phyloP scores from a whole-genome alignment of 1,284 basidiomycete species.

The Leccinum angustisporum region DNA sequence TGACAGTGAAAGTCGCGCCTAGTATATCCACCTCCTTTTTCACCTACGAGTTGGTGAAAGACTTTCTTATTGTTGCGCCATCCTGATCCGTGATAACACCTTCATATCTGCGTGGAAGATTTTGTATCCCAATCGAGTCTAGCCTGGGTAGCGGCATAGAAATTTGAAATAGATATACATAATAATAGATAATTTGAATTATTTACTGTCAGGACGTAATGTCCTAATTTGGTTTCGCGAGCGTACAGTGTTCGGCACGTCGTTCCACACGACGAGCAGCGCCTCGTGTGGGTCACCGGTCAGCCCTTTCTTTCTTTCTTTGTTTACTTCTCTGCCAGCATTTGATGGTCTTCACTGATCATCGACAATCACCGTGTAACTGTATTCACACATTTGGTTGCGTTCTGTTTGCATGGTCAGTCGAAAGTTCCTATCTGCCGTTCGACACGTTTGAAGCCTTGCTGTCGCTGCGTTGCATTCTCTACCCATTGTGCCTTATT shows the following conservation, averaged over 20 bases:
- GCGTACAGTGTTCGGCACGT: conserved; percentile 7
- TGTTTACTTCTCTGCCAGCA: not conserved
- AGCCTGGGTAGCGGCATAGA: not conserved
- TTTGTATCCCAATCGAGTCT: not conserved
- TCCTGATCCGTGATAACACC: conserved; percentile 2
- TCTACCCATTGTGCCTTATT: conserved; percentile 22
- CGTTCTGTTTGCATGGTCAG: conserved; percentile 26
- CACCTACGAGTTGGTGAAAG: conserved; percentile 69
- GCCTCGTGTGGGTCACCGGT: conserved; percentile 16
- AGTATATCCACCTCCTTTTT: conserved; percentile 88
- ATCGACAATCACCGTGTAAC: conserved; percentile 11
- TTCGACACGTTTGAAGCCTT: conserved; percentile 36
- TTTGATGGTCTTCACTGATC: conserved; percentile 32
- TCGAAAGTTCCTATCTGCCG: conserved; percentile 8
- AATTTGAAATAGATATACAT: not conserved
- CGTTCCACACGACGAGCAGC: conserved; percentile 19
- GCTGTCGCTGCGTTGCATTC: conserved; percentile 38
- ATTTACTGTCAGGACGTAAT: conserved; percentile 3
- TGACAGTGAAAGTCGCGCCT: conserved; percentile 83
- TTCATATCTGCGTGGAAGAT: not conserved
- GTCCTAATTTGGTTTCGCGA: conserved; percentile 11
- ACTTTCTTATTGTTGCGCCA: conserved; percentile 23
- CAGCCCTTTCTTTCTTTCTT: conserved; percentile 14
- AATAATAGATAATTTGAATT: conserved; percentile 12
- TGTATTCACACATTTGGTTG: conserved; percentile 5